Evolutionary conservation across 306 rosid genomes (phyloP).

Genomic region (Castanea sativa): DNA sequence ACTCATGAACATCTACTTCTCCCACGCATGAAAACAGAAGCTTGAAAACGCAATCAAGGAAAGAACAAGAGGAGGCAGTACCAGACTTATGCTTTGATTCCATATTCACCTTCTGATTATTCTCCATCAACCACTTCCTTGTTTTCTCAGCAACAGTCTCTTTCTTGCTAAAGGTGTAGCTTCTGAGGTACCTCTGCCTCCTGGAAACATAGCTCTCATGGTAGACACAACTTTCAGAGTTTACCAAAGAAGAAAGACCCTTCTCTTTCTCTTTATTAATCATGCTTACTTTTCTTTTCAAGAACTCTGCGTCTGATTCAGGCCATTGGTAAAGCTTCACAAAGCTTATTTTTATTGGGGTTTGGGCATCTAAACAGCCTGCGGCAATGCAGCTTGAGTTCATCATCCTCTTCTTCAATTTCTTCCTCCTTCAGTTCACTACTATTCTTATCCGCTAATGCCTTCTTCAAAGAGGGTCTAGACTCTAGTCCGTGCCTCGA

Average conservation of each 20-base stretch:
- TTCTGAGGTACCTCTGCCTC: slow-evolving; percentile 8
- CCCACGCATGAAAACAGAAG: not conserved
- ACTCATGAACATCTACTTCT: not conserved
- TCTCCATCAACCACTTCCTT: not conserved
- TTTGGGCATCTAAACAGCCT: not conserved
- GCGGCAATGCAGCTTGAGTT: not conserved
- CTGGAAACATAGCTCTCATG: not conserved
- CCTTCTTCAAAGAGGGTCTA: no score
- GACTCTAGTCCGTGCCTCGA: no score
- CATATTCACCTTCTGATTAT: no score
- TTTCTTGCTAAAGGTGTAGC: not conserved
- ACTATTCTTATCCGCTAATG: not conserved
- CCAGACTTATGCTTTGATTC: not conserved
- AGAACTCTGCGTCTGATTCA: slow-evolving; percentile 6
- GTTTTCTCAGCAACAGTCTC: not conserved
- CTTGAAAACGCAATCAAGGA: not conserved
- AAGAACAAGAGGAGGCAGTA: not conserved
- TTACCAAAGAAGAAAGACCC: no score
- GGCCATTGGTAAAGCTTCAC: not conserved
- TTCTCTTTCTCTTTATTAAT: not conserved
- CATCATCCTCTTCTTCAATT: not conserved
- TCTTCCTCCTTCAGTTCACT: not conserved
- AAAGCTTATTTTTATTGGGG: not conserved
- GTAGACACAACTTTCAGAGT: not conserved
- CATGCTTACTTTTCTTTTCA: not conserved